Evolutionary conservation across 2,329 filamentous ascomycete species (phyloP), one percentile per base, ranked within the genome.

Genomic region (Boeremia exigua): DNA sequence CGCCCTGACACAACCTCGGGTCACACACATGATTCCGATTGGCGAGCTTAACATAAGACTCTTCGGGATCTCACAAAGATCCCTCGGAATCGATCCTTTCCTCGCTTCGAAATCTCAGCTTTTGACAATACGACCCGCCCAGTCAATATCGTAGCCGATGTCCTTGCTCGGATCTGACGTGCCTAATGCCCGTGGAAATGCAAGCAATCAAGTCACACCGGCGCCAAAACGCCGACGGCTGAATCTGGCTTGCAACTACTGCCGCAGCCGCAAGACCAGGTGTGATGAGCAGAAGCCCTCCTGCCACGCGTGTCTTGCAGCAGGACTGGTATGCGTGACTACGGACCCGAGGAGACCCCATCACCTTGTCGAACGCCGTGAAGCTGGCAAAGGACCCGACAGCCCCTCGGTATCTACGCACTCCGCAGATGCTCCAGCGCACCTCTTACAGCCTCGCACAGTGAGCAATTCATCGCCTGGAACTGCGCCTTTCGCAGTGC

Each of bases 261-360:
- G 39, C 11, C 39, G 39, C 25, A 43, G 39, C 14, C 39, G 39
- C 6, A 43, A 43, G 14, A 43, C 39, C 9, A 43, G 39, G 30
- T 43, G 39, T n/a, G 39, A 43, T 30, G 39, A 43, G 39, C 39
- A 43, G 14, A 43, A 28, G 25, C 39, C 39, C 9, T 43, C 39
- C 29, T 43, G 39, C 27, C 39, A 43, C 19, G 39, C 39, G 1
- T 43, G 39, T 19, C 39, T 43, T 30, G 39, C 39, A 30, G 39
- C 39, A 43, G 39, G 39, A n/a, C n/a, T 43, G 27, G 14, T 11
- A 2, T 43, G 39, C 27, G 11, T 43, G 6, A 43, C 39, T 7
- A 43, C 39, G 11, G 39, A 43, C 19, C 39, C 39, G 8, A 43
- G 27, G n/a, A 43, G 27, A 19, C 39, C 39, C 10, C 14, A 43